Evolutionary conservation across 768 basidiomycete genomes (phyloP).

Genomic region (Suillus decipiens): DNA sequence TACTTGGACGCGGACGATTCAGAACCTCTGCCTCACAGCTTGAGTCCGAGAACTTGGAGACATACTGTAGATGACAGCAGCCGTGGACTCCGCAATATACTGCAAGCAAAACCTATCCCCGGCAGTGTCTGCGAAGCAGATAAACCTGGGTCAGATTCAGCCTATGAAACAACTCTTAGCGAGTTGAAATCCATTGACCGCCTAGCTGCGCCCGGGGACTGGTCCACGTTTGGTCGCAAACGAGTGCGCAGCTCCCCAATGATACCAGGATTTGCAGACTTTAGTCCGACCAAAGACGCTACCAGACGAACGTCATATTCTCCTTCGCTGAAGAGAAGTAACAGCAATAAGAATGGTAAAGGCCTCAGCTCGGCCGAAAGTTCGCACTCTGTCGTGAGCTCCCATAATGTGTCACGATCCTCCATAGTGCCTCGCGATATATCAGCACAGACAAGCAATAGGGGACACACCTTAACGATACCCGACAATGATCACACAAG

Average conservation of each 20-base stretch:
- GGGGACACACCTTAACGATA: background rate
- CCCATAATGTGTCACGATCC: slow-evolving; percentile 21
- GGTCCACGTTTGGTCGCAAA: slow-evolving; percentile 39
- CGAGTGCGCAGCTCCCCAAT: slow-evolving; percentile 19
- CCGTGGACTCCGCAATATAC: slow-evolving; percentile 10
- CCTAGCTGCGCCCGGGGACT: slow-evolving; percentile 25
- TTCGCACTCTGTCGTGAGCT: slow-evolving; percentile 20
- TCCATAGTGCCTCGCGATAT: slow-evolving; percentile 14
- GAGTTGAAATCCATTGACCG: slow-evolving; percentile 18
- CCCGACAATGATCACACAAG: background rate
- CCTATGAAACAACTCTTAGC: slow-evolving; percentile 10
- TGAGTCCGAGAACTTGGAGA: slow-evolving; percentile 31
- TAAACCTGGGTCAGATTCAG: slow-evolving; percentile 2
- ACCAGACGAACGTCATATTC: slow-evolving; percentile 20
- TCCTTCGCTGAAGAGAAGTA: slow-evolving; percentile 21
- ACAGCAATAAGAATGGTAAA: slow-evolving; percentile 4
- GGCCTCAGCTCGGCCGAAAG: slow-evolving; percentile 20
- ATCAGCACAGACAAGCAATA: background rate
- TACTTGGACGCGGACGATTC: slow-evolving; percentile 21
- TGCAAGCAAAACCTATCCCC: slow-evolving; percentile 6
- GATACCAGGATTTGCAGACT: slow-evolving; percentile 18
- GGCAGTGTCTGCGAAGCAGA: slow-evolving; percentile 3
- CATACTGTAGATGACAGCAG: slow-evolving; percentile 16
- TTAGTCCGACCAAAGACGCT: slow-evolving; percentile 15
- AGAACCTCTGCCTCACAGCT: slow-evolving; percentile 19